phyloP scores from a whole-genome alignment of 768 basidiomycete species.

The Cystobasidium tubakii region DNA sequence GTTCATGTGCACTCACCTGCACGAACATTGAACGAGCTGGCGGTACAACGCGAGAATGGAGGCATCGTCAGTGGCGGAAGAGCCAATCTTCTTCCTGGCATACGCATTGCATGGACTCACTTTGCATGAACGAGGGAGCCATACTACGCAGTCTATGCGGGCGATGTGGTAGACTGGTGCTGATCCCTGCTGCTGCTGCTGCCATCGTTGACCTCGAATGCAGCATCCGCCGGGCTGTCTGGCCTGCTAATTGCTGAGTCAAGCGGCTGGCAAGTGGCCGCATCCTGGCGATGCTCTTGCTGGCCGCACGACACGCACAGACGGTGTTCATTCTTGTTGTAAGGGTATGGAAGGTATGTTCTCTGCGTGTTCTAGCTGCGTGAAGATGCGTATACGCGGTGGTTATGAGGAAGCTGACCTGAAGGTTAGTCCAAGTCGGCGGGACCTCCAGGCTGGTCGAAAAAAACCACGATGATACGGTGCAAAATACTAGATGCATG shows the following conservation, averaged over 20 bases:
- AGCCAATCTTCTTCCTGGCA: background rate
- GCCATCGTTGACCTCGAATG: slow-evolving; percentile 2
- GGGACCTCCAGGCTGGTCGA: no score
- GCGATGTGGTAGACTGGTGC: background rate
- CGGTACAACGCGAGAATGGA: background rate
- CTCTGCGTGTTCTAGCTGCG: no score
- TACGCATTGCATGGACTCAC: background rate
- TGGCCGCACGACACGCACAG: background rate
- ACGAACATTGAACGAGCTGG: slow-evolving; percentile 4
- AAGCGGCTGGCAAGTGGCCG: background rate
- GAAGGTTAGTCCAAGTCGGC: no score
- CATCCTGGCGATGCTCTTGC: background rate
- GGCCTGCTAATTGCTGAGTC: background rate
- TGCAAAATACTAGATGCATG: no score
- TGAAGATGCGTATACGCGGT: no score
- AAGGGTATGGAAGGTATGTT: no score
- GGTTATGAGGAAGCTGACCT: no score
- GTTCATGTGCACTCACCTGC: background rate
- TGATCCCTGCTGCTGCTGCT: background rate
- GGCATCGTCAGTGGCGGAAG: background rate
- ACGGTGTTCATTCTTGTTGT: background rate
- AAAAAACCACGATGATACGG: no score
- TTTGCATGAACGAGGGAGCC: background rate
- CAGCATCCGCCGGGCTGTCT: background rate
- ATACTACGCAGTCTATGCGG: background rate